Evolutionary conservation across 1,284 basidiomycete species (phyloP), one percentile per base, ranked within the genome.

Genomic region (Malassezia furfur): DNA sequence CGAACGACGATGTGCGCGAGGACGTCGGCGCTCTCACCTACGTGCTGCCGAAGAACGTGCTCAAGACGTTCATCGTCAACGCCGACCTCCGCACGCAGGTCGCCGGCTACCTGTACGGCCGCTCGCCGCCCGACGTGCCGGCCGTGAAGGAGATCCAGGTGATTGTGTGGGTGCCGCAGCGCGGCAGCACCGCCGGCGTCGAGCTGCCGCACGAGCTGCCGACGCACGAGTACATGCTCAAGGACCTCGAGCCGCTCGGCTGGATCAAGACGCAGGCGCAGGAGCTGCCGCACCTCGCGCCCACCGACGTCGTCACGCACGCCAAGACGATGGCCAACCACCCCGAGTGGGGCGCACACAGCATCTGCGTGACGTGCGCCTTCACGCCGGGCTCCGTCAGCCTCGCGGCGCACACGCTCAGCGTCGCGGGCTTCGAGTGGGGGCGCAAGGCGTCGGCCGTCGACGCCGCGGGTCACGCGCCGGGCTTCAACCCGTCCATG

Each of bases 121-220:
- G 81, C 10, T 91, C 88, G 19, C 93, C 94, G 6, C 82, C 88
- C 1, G 91, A 99, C 77, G 96, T 96, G 80, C 87, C 88, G 64
- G 90, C 93, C 75, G 94, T 98, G 64, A 96, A 96, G 79, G 94
- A 99, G 79, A 87, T 99, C 78, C 94, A 93, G 80, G 91, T 90
- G 19, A 81, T 98, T 43, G 91, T 84, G 10, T 94, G 91, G 86
- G 83, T 91, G 25, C 94, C 94, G 30, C 94, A 99, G 76, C 84
- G 91, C 43, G 93, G 94, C 43, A 91, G 87, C 70, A 94, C 96
- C 77, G 93, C 87, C 75, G 84, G 83, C 43, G 85, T 96, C 19
- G 90, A 96, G 75, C 79, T 96, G 39, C 91, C 91, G 10, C 76
- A 80, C 37, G 84, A 87, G 64, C 78, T 94, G 50, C 91, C 91